Evolutionary conservation across 805 yeast genomes (phyloP).

Genomic region (Candida maltosa): DNA sequence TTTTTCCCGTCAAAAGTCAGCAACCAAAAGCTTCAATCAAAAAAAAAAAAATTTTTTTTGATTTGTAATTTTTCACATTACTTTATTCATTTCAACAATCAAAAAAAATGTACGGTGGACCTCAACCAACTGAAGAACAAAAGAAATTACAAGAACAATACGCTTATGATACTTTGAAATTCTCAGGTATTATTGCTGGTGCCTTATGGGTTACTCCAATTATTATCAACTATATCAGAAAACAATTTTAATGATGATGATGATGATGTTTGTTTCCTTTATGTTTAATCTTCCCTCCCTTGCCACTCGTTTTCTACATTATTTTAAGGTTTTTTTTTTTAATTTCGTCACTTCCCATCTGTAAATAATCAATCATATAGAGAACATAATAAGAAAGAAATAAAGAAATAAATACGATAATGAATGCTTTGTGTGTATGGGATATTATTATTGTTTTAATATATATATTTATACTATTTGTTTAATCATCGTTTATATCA

Average conservation of each 20-base stretch:
- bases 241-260: constrained; percentile 37
- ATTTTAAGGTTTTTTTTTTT: no score
- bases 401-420: no score
- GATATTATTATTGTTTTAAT: not conserved
- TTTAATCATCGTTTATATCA: constrained; percentile 13
- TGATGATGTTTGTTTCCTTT: not conserved
- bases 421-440: no score
- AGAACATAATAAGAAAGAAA: no score
- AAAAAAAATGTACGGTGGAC: constrained; percentile 45
- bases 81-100: not conserved
- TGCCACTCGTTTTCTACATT: no score
- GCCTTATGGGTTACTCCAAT: constrained; percentile 62
- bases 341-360: no score
- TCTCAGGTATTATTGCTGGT: constrained; percentile 62
- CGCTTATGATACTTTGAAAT: constrained; percentile 54
- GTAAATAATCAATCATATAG: no score
- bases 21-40: not conserved
- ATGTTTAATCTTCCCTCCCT: no score
- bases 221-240: constrained; percentile 50
- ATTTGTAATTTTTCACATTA: not conserved
- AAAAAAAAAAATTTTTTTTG: not conserved
- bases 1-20: not conserved
- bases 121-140: constrained; percentile 59
- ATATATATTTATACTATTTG: not conserved
- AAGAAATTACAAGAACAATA: constrained; percentile 63